These are phyloP conservation scores for Hortiboletus campestris DNA, from an alignment of 768 basidiomycete species.

Conservation along the genomic window DNA sequence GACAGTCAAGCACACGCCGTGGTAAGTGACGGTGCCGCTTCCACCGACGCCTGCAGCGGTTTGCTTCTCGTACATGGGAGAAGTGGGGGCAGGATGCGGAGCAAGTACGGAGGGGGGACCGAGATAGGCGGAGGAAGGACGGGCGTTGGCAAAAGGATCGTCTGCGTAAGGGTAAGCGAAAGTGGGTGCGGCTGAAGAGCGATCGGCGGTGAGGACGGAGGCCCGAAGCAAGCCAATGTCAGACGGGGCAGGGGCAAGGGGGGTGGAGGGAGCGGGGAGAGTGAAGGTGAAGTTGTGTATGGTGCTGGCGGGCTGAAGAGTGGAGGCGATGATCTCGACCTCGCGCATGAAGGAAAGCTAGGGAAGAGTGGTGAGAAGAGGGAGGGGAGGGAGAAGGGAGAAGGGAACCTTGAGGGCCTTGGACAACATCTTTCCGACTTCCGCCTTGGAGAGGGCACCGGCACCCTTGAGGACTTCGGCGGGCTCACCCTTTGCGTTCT, in stretches of 20 bases:
- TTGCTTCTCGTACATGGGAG: constrained; percentile 35
- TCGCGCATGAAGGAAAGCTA: constrained; percentile 90
- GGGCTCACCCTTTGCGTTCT: constrained; percentile 55
- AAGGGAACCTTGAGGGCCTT: constrained; percentile 79
- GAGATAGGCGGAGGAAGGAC: constrained; percentile 77
- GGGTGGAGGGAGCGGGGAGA: constrained; percentile 72
- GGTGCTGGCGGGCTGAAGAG: constrained; percentile 88
- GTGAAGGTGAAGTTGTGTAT: constrained; percentile 91
- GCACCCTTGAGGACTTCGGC: constrained; percentile 66
- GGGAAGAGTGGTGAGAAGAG: background rate
- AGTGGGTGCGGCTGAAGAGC: constrained; percentile 61
- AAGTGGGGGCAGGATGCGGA: constrained; percentile 29
- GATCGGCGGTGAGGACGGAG: constrained; percentile 68
- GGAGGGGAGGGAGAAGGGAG: background rate
- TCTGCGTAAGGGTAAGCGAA: constrained; percentile 74
- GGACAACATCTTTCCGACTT: constrained; percentile 86
- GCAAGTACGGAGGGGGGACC: constrained; percentile 68
- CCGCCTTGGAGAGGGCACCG: constrained; percentile 79
- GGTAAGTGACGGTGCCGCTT: constrained; percentile 57
- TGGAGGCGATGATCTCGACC: constrained; percentile 93
- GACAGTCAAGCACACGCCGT: constrained; percentile 91
- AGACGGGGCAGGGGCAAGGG: constrained; percentile 70
- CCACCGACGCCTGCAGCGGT: constrained; percentile 36
- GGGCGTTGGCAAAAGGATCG: constrained; percentile 65
- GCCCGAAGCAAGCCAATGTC: constrained; percentile 61